These are phyloP conservation scores for Lactarius deliciosus DNA, from an alignment of 768 basidiomycete species.

Conservation along the genomic window DNA sequence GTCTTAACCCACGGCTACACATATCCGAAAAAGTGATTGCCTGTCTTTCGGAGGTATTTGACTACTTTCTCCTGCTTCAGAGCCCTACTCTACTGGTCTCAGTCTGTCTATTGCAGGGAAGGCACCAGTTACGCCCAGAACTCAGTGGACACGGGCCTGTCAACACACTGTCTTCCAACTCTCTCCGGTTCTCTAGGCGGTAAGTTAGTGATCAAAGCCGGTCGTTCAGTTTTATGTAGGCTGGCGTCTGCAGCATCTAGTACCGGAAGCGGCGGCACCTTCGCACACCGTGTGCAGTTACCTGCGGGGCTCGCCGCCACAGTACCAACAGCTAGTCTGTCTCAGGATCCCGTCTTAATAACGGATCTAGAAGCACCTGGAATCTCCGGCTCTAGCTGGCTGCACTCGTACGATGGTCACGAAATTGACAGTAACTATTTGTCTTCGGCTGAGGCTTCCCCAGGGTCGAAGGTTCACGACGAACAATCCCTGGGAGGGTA, in stretches of 20 bases:
- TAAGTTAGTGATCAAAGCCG: neutral
- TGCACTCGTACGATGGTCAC: neutral
- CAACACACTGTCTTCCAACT: too few species aligned
- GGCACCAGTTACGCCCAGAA: neutral
- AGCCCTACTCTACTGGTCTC: neutral
- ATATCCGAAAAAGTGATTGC: neutral
- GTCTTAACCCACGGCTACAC: neutral
- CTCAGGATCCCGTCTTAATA: neutral
- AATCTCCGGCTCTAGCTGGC: neutral
- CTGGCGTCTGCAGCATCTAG: neutral
- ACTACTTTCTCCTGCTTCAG: neutral
- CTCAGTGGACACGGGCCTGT: neutral
- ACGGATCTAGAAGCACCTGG: neutral
- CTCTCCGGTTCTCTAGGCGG: conserved; percentile 3
- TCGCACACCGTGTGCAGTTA: neutral
- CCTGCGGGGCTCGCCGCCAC: neutral
- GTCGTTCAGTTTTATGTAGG: neutral
- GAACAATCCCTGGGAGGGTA: conserved; percentile 25
- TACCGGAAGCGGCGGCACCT: neutral
- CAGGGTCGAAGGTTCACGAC: neutral
- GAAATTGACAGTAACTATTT: neutral
- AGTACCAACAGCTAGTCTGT: neutral
- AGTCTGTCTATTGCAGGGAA: neutral
- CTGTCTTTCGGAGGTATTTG: conserved; percentile 10
- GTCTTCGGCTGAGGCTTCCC: neutral